Evolutionary conservation across 768 basidiomycete species (phyloP).

Genomic region (Boletus sensibilis): DNA sequence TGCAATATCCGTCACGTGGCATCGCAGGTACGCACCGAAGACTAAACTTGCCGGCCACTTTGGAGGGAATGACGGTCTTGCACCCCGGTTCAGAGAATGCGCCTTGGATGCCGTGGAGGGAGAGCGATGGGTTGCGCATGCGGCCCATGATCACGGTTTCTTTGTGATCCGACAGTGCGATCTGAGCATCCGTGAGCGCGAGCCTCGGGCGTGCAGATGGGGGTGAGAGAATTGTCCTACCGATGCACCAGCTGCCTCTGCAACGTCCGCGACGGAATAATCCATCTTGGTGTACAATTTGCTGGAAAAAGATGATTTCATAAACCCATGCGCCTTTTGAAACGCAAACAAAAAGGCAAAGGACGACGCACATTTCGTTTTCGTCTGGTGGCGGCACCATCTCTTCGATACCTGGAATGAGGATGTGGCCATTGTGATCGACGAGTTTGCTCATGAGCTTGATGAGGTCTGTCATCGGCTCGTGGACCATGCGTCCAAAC

Average conservation of each 20-base stretch:
- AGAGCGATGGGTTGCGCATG: constrained; percentile 88
- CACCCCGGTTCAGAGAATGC: constrained; percentile 82
- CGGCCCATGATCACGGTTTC: constrained; percentile 84
- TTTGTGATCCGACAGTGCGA: constrained; percentile 77
- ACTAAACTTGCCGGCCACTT: constrained; percentile 89
- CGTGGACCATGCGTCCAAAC: constrained; percentile 79
- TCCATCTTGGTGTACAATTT: constrained; percentile 73
- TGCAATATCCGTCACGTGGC: neutral
- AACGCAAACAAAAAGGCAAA: neutral
- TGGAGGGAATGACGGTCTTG: constrained; percentile 94
- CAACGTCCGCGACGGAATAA: constrained; percentile 69
- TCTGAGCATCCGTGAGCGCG: constrained; percentile 23
- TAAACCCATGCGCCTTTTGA: neutral
- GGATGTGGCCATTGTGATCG: constrained; percentile 71
- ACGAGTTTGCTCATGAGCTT: constrained; percentile 84
- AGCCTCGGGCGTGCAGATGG: neutral
- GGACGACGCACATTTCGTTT: constrained; percentile 58
- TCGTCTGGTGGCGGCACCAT: constrained; percentile 73
- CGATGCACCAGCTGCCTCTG: constrained; percentile 69
- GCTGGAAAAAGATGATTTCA: constrained; percentile 34
- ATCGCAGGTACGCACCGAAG: constrained; percentile 60
- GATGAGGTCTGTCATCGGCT: constrained; percentile 94
- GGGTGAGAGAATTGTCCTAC: neutral
- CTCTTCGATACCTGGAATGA: constrained; percentile 86
- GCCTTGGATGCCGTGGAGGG: constrained; percentile 93